These are phyloP conservation scores for Boletus sensibilis DNA, from an alignment of 768 basidiomycete species.

Conservation along the genomic window DNA sequence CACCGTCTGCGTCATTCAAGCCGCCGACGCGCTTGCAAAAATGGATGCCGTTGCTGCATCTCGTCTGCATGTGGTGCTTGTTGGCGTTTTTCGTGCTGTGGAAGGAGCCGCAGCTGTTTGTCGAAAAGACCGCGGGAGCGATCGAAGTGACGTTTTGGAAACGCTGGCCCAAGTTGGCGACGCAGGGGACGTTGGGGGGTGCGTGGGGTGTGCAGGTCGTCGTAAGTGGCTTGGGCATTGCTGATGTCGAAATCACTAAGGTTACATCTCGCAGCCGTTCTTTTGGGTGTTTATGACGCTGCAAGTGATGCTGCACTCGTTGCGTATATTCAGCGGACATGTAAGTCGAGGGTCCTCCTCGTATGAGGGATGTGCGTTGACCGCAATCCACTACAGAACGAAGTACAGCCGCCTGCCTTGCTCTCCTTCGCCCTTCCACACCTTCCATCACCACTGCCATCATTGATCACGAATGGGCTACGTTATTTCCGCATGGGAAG, in stretches of 20 bases:
- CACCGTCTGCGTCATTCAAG: conserved; percentile 18
- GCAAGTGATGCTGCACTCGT: conserved; percentile 67
- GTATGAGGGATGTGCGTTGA: conserved; percentile 5
- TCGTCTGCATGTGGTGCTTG: conserved; percentile 61
- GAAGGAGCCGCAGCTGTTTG: conserved; percentile 56
- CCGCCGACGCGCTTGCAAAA: conserved; percentile 54
- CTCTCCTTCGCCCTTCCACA: conserved; percentile 60
- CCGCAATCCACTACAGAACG: conserved; percentile 41
- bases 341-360: conserved; percentile 41
- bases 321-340: conserved; percentile 67
- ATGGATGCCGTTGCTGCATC: conserved; percentile 63
- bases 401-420: conserved; percentile 57
- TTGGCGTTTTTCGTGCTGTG: conserved; percentile 67
- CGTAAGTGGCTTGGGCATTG: conserved; percentile 39
- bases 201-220: conserved; percentile 54
- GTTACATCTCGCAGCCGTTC: conserved; percentile 53
- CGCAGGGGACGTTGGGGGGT: conserved; percentile 36
- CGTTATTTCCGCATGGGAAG: conserved; percentile 71
- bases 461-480: conserved; percentile 57
- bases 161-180: conserved; percentile 61
- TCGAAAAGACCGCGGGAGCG: conserved; percentile 35
- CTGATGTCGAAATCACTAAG: conserved; percentile 1
- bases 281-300: conserved; percentile 81
- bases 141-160: conserved; percentile 45
- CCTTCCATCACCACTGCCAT: conserved; percentile 63